phyloP scores from a whole-genome alignment of 768 basidiomycete genomes.

The Psilocybe tampanensis region DNA sequence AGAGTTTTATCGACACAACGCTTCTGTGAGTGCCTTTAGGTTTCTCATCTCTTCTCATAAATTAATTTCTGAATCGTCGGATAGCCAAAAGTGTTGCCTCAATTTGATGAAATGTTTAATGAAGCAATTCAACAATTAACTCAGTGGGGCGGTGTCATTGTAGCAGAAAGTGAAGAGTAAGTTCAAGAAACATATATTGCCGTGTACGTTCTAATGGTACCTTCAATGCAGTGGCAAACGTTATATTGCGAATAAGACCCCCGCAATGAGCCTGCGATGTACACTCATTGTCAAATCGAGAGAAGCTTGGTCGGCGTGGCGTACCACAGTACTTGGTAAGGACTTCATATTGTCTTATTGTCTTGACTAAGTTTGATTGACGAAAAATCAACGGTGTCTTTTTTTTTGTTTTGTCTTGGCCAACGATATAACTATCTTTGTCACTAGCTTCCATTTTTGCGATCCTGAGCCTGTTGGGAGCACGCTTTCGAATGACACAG shows the following conservation, averaged over 20 bases:
- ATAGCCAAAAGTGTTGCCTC: constrained; percentile 56
- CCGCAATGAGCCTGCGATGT: constrained; percentile 70
- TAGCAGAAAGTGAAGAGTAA: constrained; percentile 66
- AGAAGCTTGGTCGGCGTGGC: constrained; percentile 72
- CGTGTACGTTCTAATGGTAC: constrained; percentile 12
- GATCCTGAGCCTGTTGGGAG: constrained; percentile 29
- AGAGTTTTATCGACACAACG: constrained; percentile 58
- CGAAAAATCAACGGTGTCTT: neutral
- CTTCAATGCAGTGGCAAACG: constrained; percentile 56
- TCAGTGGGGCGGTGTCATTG: constrained; percentile 72
- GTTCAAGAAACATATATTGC: constrained; percentile 29
- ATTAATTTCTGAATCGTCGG: constrained; percentile 2
- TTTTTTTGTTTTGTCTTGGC: constrained; percentile 1
- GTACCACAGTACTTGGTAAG: constrained; percentile 62
- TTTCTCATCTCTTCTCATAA: constrained; percentile 15
- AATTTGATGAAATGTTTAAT: constrained; percentile 74
- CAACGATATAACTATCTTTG: neutral
- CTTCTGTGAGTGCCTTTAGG: constrained; percentile 43
- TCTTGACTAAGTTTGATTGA: constrained; percentile 2
- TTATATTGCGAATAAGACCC: constrained; percentile 75
- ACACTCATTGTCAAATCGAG: constrained; percentile 64
- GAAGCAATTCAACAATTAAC: constrained; percentile 79
- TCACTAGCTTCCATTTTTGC: constrained; percentile 34
- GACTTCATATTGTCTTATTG: constrained; percentile 17
- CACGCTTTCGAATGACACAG: constrained; percentile 47